A percentile compares a stretch with the other conserved stretches of the same genome.
Evolutionary conservation across 2,329 filamentous ascomycete genomes (phyloP).

Genomic region (Ascosphaera aggregata): DNA sequence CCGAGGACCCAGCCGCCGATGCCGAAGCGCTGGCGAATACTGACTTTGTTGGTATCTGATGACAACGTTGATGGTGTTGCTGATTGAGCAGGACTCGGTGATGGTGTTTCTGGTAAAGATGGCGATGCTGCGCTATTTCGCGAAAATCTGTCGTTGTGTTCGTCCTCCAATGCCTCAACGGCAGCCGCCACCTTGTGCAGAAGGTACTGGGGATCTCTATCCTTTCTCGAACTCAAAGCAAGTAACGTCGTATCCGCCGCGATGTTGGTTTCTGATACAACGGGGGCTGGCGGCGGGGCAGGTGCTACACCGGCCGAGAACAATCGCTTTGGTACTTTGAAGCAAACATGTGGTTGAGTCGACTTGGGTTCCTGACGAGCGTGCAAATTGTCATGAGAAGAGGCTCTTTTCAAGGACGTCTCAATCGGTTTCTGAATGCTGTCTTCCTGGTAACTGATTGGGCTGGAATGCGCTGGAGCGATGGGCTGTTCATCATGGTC

Average conservation of each 20-base stretch:
- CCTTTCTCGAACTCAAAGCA: constrained; percentile 4
- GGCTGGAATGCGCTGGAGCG: constrained; percentile 1
- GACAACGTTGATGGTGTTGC: constrained; percentile 8
- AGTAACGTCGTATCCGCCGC: constrained; percentile 12
- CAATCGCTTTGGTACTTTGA: constrained; percentile 23
- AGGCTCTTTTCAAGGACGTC: constrained; percentile 68
- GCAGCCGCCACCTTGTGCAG: not conserved
- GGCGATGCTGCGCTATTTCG: constrained; percentile 16
- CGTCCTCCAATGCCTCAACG: constrained; percentile 4
- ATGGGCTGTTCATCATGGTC: not conserved
- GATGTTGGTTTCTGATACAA: constrained; percentile 16
- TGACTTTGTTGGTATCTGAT: constrained; percentile 8
- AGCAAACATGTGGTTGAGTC: constrained; percentile 17
- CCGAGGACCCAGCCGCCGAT: constrained; percentile 43
- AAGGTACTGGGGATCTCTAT: not conserved
- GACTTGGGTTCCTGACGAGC: constrained; percentile 24
- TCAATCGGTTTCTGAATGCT: constrained; percentile 66
- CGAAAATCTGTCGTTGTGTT: constrained; percentile 9
- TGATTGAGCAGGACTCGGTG: constrained; percentile 6
- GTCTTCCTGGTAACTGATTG: constrained; percentile 53
- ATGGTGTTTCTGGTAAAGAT: constrained; percentile 8
- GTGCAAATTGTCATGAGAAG: constrained; percentile 48
- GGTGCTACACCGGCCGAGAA: constrained; percentile 18
- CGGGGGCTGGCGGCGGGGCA: constrained; percentile 15
- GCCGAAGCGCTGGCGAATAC: constrained; percentile 23